phyloP scores from a whole-genome alignment of 805 yeast species.

The Yamadazyma sp. region DNA sequence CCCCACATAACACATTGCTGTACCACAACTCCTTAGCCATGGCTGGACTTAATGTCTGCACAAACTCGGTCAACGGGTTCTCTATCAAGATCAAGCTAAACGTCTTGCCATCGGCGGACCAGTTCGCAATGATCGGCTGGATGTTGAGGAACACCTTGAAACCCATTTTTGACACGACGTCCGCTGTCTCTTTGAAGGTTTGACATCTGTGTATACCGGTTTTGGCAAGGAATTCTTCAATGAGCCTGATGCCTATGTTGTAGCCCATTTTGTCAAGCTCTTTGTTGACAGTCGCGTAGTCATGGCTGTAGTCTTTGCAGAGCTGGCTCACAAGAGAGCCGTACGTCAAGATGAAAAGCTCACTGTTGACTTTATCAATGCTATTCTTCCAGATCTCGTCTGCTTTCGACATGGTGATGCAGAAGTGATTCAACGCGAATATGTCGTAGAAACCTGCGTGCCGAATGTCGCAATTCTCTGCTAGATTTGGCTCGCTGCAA shows the following conservation, averaged over 20 bases:
- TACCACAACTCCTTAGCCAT: slow-evolving; percentile 83
- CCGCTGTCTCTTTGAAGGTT: slow-evolving; percentile 82
- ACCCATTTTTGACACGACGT: slow-evolving; percentile 80
- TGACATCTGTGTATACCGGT: slow-evolving; percentile 84
- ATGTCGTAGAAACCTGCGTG: not conserved
- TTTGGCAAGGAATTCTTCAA: slow-evolving; percentile 89
- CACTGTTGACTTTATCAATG: slow-evolving; percentile 88
- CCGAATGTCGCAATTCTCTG: not conserved
- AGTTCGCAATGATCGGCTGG: slow-evolving; percentile 69
- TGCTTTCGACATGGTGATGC: slow-evolving; percentile 3
- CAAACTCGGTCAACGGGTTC: slow-evolving; percentile 93
- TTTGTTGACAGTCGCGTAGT: slow-evolving; percentile 74
- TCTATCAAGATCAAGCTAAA: slow-evolving; percentile 75
- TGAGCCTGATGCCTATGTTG: slow-evolving; percentile 84
- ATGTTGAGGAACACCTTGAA: slow-evolving; percentile 87
- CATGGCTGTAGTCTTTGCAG: slow-evolving; percentile 76
- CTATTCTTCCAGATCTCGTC: slow-evolving; percentile 91
- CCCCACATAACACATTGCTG: slow-evolving; percentile 87
- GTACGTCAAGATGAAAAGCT: slow-evolving; percentile 89
- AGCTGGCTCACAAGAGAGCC: slow-evolving; percentile 92
- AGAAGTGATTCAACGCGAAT: not conserved
- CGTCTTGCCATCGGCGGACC: slow-evolving; percentile 73
- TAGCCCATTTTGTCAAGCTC: slow-evolving; percentile 94
- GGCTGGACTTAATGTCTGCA: slow-evolving; percentile 72
- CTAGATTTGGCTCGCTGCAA: no score